Percentiles rank a stretch among this genome's conserved stretches.
phyloP scores from a whole-genome alignment of 2,329 filamentous ascomycete species.

The Fusarium beomiforme region DNA sequence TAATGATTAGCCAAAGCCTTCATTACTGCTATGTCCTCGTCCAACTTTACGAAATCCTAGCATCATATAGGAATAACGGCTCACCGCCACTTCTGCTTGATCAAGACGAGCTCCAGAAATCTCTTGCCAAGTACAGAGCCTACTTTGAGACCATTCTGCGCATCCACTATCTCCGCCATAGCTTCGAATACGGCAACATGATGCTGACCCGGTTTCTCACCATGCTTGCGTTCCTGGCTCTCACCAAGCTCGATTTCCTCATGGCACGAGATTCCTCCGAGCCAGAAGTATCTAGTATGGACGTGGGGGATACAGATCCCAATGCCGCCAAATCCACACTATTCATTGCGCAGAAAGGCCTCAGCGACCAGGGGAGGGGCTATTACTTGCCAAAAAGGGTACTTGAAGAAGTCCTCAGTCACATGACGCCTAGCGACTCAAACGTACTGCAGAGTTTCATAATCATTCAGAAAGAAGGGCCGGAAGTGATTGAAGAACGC shows the following conservation, averaged over 20 bases:
- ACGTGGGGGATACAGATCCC: background rate
- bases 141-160: slow-evolving; percentile 15
- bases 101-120: background rate
- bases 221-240: background rate
- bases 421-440: background rate
- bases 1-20: background rate
- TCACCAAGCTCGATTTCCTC: background rate
- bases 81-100: background rate
- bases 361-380: slow-evolving; percentile 12
- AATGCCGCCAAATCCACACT: background rate
- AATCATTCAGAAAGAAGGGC: background rate
- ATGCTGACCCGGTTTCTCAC: slow-evolving; percentile 7
- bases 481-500: background rate
- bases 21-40: background rate
- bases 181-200: slow-evolving; percentile 15
- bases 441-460: background rate
- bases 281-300: background rate
- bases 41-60: background rate
- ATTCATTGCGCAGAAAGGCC: slow-evolving; percentile 7
- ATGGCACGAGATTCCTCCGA: background rate
- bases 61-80: background rate
- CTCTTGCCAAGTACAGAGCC: background rate
- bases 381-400: slow-evolving; percentile 4
- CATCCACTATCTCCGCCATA: slow-evolving; percentile 22
- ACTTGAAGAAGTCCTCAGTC: background rate